A percentile compares a stretch with the other conserved stretches of the same genome.
phyloP scores from a whole-genome alignment of 2,329 filamentous ascomycete genomes.

The Ambrosiella cleistominuta region DNA sequence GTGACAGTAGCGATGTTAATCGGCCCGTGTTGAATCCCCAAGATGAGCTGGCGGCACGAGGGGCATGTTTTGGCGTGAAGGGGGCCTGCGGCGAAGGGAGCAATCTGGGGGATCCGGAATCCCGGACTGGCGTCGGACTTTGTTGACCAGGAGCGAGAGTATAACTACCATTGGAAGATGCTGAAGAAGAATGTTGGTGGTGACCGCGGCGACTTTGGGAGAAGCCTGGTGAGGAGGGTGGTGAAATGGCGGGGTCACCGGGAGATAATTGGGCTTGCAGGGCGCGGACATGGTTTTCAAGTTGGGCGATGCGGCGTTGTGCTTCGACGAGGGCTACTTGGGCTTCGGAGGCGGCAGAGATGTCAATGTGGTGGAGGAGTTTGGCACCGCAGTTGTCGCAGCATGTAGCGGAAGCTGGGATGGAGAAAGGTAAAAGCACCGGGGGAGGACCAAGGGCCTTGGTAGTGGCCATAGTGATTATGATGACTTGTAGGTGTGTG shows the following conservation, averaged over 20 bases:
- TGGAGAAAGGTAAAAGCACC: constrained; percentile 10
- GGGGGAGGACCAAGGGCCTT: constrained; percentile 5
- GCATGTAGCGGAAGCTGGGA: constrained; percentile 20
- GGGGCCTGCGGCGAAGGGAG: constrained; percentile 16
- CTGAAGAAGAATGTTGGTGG: constrained; percentile 17
- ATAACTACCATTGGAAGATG: constrained; percentile 15
- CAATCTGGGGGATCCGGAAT: constrained; percentile 16
- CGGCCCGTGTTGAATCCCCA: constrained; percentile 25
- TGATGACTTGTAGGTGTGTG: not conserved
- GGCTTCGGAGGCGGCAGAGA: constrained; percentile 14
- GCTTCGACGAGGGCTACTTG: constrained; percentile 21
- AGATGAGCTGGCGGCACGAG: constrained; percentile 25
- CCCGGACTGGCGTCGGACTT: constrained; percentile 6
- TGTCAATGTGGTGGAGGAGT: constrained; percentile 18
- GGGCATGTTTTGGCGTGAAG: constrained; percentile 15
- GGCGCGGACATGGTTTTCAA: constrained; percentile 52
- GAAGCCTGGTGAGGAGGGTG: constrained; percentile 59
- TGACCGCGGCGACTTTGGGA: constrained; percentile 16
- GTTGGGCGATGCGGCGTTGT: constrained; percentile 45
- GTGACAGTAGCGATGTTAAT: constrained; percentile 28
- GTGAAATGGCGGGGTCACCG: constrained; percentile 23
- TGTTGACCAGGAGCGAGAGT: constrained; percentile 15
- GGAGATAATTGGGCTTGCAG: constrained; percentile 42
- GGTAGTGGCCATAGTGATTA: constrained; percentile 1
- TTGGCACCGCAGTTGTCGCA: constrained; percentile 35